Evolutionary conservation across 2,329 filamentous ascomycete species (phyloP), one percentile per base, ranked within the genome.

Genomic region (Apiospora phragmitis): DNA sequence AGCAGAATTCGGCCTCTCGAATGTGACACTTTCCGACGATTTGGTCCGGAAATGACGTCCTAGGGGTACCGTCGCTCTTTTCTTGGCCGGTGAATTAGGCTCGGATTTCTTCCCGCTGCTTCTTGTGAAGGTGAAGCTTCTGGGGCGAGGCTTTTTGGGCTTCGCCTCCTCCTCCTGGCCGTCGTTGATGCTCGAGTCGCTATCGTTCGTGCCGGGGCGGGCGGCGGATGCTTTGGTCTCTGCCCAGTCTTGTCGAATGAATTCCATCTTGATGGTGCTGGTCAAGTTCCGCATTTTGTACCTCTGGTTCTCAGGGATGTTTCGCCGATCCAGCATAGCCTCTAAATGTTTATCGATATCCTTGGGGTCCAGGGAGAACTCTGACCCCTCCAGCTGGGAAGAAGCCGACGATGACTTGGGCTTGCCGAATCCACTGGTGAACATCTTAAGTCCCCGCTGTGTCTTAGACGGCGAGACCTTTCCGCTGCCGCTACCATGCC

Each of bases 211-310:
- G 74, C 80, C 82, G 73, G 84, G 74, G 82, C 80, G 72, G 62
- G 84, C 78, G 79, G 82, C 77, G 79, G 82, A 82, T 75, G 84
- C 83, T 32, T 70, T 43, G 81, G 87, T 91, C 79, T 92, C 92
- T 8, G 89, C 90, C 86, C 93, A 94, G 79, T 98, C 93, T 80
- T 97, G 95, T 69, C 92, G 91, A 76, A 98, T 94, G 77, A 99
- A 97, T 78, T 98, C 95, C 79, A 94, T 93, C 83, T 99, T 99
- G 84, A 98, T 95, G 45, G 93, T 92, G 74, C 94, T 88, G 73
- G 93, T 94, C 72, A 99, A 85, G 70, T 91, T 95, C 65, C 95
- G 90, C 94, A 99, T 98, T 83, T 97, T 97, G 81, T 95, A 94
- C 70, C 95, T 89, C 86, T 97, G 94, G 74, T 97, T 93, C 77